phyloP scores from a whole-genome alignment of 2,329 filamentous ascomycete genomes.

The Scortechinia acanthostroma region DNA sequence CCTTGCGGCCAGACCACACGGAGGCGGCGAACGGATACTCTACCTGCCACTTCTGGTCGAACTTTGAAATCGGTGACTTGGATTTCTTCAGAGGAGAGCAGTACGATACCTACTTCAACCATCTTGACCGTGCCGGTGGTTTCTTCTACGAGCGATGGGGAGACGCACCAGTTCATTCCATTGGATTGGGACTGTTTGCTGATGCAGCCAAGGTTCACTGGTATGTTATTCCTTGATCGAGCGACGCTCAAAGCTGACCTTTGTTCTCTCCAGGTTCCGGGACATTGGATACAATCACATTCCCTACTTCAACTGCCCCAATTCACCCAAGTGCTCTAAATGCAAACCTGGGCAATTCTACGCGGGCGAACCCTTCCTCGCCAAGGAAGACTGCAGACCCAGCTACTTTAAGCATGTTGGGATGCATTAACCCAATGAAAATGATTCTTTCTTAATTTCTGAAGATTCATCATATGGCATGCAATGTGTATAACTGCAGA shows the following conservation, averaged over 20 bases:
- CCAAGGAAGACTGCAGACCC: slow-evolving; percentile 86
- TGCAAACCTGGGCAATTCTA: slow-evolving; percentile 84
- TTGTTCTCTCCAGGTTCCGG: slow-evolving; percentile 69
- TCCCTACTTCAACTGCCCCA: slow-evolving; percentile 97
- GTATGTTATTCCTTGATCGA: slow-evolving; percentile 40
- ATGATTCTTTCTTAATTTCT: too few species aligned
- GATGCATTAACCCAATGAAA: slow-evolving; percentile 68
- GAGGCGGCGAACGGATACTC: slow-evolving; percentile 82
- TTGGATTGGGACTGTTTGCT: slow-evolving; percentile 85
- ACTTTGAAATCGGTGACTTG: slow-evolving; percentile 94
- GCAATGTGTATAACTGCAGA: too few species aligned
- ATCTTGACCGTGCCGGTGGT: slow-evolving; percentile 85
- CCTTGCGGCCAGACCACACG: slow-evolving; percentile 73
- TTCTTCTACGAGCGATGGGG: slow-evolving; percentile 99
- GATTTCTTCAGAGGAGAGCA: slow-evolving; percentile 82
- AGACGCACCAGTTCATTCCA: slow-evolving; percentile 92
- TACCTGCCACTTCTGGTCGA: slow-evolving; percentile 98
- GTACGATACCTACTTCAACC: slow-evolving; percentile 94
- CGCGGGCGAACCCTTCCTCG: slow-evolving; percentile 77
- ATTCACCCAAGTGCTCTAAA: slow-evolving; percentile 84
- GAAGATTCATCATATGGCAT: too few species aligned
- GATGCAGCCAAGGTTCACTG: slow-evolving; percentile 87
- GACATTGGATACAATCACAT: slow-evolving; percentile 98
- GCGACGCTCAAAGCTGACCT: slow-evolving; percentile 8
- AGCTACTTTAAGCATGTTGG: slow-evolving; percentile 96